Evolutionary conservation across 345 rosid genomes (phyloP).

Genomic region (Pseudoturritis turrita): DNA sequence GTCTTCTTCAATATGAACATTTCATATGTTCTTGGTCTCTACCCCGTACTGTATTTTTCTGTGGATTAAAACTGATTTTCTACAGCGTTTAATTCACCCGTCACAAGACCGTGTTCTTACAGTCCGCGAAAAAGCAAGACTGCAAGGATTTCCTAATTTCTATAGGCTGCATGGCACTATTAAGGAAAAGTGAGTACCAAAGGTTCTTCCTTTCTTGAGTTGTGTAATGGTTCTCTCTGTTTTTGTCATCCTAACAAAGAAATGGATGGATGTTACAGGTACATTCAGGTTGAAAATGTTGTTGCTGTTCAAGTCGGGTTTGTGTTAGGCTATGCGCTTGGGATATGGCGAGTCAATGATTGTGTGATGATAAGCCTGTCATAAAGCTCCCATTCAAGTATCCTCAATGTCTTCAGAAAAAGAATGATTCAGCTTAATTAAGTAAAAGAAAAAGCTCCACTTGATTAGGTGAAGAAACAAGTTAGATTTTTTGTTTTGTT

Average conservation of each 20-base stretch:
- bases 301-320: slow-evolving; percentile 34
- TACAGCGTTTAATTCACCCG: slow-evolving; percentile 27
- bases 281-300: slow-evolving; percentile 38
- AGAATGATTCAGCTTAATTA: background rate
- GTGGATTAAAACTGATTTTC: background rate
- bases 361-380: slow-evolving; percentile 26
- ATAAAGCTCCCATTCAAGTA: slow-evolving; percentile 22
- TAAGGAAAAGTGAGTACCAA: slow-evolving; percentile 25
- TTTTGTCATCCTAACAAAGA: background rate
- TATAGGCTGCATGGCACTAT: slow-evolving; percentile 25
- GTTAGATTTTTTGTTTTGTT: background rate
- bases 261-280: slow-evolving; percentile 11
- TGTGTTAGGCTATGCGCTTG: slow-evolving; percentile 29
- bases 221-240: background rate
- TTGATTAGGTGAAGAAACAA: background rate
- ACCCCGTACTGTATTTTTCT: background rate
- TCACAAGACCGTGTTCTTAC: slow-evolving; percentile 33
- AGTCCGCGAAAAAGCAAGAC: slow-evolving; percentile 35
- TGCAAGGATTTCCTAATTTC: slow-evolving; percentile 38
- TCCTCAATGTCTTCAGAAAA: slow-evolving; percentile 2
- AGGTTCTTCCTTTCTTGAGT: background rate
- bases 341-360: slow-evolving; percentile 22
- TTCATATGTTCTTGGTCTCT: background rate
- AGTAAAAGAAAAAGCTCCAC: too few species aligned
- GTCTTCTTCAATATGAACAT: background rate